phyloP scores from a whole-genome alignment of 2,329 filamentous ascomycete genomes.

The Balansia obtecta region DNA sequence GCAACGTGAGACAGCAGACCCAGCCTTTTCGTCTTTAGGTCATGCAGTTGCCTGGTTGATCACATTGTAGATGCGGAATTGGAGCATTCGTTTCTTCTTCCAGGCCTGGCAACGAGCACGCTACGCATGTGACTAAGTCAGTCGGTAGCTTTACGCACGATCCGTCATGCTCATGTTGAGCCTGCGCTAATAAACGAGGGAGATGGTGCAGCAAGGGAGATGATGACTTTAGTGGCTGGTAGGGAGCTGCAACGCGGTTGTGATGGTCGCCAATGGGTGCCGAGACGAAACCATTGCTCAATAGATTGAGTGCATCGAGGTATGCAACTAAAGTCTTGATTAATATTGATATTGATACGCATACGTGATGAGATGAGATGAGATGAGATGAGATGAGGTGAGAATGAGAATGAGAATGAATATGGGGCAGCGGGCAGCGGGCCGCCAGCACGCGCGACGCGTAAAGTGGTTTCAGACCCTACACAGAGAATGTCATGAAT shows the following conservation, averaged over 20 bases:
- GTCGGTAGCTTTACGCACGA: not conserved
- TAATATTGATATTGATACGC: not conserved
- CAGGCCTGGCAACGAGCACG: not conserved
- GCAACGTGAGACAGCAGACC: not conserved
- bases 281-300: conserved; percentile 1
- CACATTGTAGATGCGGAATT: not conserved
- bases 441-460: not conserved
- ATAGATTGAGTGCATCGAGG: conserved; percentile 2
- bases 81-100: not conserved
- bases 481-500: not conserved
- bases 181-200: not conserved
- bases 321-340: not conserved
- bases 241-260: not conserved
- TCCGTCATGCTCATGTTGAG: not conserved
- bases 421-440: not conserved
- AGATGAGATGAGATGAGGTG: no score
- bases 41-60: not conserved
- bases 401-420: no score
- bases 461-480: not conserved
- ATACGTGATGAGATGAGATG: no score
- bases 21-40: not conserved
- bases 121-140: not conserved
- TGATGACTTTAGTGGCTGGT: not conserved
- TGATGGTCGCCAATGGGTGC: not conserved
- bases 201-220: not conserved